Evolutionary conservation across 495 filamentous ascomycete species (phyloP), one percentile per base, ranked within the genome.

Genomic region (Aspergillus egyptiacus): DNA sequence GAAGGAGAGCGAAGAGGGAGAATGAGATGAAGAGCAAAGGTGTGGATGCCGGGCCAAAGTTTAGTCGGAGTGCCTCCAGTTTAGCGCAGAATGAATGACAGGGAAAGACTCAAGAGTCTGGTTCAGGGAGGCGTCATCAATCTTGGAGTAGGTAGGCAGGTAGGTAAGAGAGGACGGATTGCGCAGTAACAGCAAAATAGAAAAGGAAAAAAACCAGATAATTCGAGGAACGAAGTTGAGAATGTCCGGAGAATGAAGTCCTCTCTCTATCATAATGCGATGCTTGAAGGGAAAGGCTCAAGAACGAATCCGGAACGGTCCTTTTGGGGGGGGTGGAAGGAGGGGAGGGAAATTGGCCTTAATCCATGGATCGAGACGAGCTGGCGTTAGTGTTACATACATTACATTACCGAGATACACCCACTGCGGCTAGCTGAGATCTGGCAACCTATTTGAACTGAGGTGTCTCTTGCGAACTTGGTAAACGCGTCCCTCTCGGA

Each of bases 81-180:
- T 35, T 43, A 43, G 40, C 40, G 40, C 40, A 43, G 40, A 28
- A 23, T 36, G 49, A 55, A 42, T 54, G 51, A 48, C 53, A 53
- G 58, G 60, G 60, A 64, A 27, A 61, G 59, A 53, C 57, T 60
- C 54, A 61, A 57, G 55, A 54, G 62, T 59, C 56, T 52, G 51
- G 49, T 38, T 46, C 40, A 36, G 50, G 50, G 46, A 37, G 28
- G 48, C 45, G 50, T 53, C n/a, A n/a, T 57, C 51, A 48, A 56
- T 42, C 51, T 28, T 31, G n/a, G 37, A 34, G 32, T 22, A 35
- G 37, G 44, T 44, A 35, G 18, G 25, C 25, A 47, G 50, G 44
- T 46, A 50, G 27, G 33, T 42, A 18, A 23, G 8, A 43, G 25
- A 43, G 39, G 40, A 30, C n/a, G 38, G 23, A 19, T 5, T 17